Percentiles rank a stretch among this genome's conserved stretches.
Conservation (phyloP, 345 rosid genomes). For the Eucalyptus rudis region DNA sequence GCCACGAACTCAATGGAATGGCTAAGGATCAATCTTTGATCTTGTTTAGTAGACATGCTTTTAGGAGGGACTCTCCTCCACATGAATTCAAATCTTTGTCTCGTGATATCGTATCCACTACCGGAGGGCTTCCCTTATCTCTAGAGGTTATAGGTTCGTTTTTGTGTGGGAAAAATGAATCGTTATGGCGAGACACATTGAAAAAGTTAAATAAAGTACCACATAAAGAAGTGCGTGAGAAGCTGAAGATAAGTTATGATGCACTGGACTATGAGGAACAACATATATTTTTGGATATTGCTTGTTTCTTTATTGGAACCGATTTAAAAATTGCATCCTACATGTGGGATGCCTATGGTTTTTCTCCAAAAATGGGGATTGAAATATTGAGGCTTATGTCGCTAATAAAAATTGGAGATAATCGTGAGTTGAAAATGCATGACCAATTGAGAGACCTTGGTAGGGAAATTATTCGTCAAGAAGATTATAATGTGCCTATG, state of each 20-base stretch:
- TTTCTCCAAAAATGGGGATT: neutral
- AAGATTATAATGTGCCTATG: neutral
- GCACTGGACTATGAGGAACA: neutral
- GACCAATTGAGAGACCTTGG: conserved; percentile 1
- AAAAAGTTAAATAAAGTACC: neutral
- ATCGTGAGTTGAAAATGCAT: neutral
- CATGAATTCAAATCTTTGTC: accelerated
- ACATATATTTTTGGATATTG: neutral
- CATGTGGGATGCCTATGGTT: neutral
- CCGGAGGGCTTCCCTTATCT: neutral
- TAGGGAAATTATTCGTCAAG: neutral
- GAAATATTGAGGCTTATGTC: neutral
- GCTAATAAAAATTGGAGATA: neutral
- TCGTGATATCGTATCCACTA: accelerated
- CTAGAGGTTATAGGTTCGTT: neutral
- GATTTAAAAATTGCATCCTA: neutral
- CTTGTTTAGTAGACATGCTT: neutral
- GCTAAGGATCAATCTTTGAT: neutral
- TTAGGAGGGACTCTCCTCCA: neutral
- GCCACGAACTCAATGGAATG: neutral
- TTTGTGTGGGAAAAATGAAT: accelerated
- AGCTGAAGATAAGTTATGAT: neutral
- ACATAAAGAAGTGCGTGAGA: neutral
- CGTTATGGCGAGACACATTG: accelerated
- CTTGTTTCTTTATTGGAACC: neutral